phyloP scores from a whole-genome alignment of 148 eudicot genomes.

The Pouteria glomerata region DNA sequence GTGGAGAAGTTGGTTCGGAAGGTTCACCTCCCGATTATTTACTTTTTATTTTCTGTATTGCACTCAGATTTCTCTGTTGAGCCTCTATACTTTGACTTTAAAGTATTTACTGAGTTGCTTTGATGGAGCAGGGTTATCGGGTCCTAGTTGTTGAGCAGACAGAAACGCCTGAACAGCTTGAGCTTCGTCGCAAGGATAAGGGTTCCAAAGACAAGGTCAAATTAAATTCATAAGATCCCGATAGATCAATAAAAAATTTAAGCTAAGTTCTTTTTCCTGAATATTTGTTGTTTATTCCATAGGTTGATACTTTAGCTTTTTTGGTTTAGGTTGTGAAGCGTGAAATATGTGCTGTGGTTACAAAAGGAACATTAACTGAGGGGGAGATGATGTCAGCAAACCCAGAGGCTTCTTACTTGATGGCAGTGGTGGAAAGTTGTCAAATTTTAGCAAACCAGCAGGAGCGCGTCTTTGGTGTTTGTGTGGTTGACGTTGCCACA shows the following conservation, averaged over 20 bases:
- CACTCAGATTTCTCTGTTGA: slow-evolving; percentile 5
- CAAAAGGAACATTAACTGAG: slow-evolving; percentile 94
- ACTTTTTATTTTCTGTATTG: slow-evolving; percentile 3
- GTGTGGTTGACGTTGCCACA: slow-evolving; percentile 80
- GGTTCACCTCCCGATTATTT: slow-evolving; percentile 34
- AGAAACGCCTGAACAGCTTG: slow-evolving; percentile 96
- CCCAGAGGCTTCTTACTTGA: slow-evolving; percentile 86
- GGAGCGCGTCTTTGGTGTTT: slow-evolving; percentile 62
- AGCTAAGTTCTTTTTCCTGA: background rate
- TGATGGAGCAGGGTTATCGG: slow-evolving; percentile 72
- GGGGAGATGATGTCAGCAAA: slow-evolving; percentile 74
- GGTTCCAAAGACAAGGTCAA: slow-evolving; percentile 95
- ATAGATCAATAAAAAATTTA: background rate
- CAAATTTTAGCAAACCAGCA: slow-evolving; percentile 29
- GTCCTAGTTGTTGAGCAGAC: slow-evolving; percentile 98
- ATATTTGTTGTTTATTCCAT: background rate
- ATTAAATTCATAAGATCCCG: background rate
- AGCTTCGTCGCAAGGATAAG: slow-evolving; percentile 68
- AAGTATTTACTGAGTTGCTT: slow-evolving; percentile 6
- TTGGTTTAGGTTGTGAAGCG: slow-evolving; percentile 78
- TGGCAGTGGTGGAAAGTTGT: slow-evolving; percentile 69
- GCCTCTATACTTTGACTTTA: background rate
- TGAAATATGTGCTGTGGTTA: slow-evolving; percentile 90
- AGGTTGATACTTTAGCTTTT: background rate
- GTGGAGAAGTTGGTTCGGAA: slow-evolving; percentile 89